phyloP scores from a whole-genome alignment of 2,329 filamentous ascomycete genomes.

The Cytospora paraplurivora region DNA sequence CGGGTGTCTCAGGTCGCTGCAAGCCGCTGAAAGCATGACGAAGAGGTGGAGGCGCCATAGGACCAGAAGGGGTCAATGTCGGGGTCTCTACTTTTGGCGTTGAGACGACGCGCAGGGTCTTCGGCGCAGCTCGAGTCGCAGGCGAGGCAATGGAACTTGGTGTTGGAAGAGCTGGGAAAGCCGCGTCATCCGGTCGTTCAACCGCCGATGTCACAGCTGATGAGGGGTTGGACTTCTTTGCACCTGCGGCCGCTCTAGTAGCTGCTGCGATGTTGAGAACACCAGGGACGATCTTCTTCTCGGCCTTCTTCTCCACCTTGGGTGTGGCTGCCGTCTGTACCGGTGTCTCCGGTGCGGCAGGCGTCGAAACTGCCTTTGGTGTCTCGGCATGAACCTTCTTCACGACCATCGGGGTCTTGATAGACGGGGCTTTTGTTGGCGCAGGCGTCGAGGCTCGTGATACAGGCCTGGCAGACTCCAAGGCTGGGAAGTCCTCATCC shows the following conservation, averaged over 20 bases:
- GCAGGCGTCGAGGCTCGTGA: constrained; percentile 34
- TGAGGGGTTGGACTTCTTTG: constrained; percentile 38
- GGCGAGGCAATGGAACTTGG: constrained; percentile 57
- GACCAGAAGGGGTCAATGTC: constrained; percentile 33
- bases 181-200: constrained; percentile 43
- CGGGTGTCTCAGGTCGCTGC: constrained; percentile 70
- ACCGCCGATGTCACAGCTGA: constrained; percentile 34
- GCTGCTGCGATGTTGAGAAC: constrained; percentile 54
- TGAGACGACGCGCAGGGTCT: constrained; percentile 70
- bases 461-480: constrained; percentile 49
- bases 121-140: constrained; percentile 53
- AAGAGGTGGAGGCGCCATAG: constrained; percentile 46
- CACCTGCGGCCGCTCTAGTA: constrained; percentile 39
- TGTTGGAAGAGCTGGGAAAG: constrained; percentile 55
- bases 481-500: constrained; percentile 65
- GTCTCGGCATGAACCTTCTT: constrained; percentile 37
- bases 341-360: constrained; percentile 11
- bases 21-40: constrained; percentile 44
- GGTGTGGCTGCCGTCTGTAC: constrained; percentile 6
- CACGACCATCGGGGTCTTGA: constrained; percentile 39
- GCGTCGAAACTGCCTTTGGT: constrained; percentile 21
- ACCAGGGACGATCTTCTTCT: constrained; percentile 45
- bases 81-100: constrained; percentile 64
- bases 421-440: constrained; percentile 37
- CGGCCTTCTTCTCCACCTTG: constrained; percentile 35